These are phyloP conservation scores for Rhizodiscina lignyota DNA, from an alignment of 495 filamentous ascomycete genomes.

Conservation along the genomic window DNA sequence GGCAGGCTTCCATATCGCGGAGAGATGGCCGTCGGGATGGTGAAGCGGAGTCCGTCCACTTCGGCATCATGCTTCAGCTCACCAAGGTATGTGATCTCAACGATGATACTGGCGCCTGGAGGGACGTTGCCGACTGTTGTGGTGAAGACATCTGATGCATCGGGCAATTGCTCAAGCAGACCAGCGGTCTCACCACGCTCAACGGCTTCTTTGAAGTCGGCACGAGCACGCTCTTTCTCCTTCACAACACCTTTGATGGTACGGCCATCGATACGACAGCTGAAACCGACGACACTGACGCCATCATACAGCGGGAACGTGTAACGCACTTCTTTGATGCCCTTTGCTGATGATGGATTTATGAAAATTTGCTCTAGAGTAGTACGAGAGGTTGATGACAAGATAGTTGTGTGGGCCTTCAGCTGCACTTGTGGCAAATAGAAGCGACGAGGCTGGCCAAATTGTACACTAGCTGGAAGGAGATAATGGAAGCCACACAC, in stretches of 20 bases:
- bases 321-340: constrained; percentile 38
- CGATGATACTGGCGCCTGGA: constrained; percentile 29
- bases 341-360: constrained; percentile 28
- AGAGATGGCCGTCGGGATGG: constrained; percentile 42
- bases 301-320: constrained; percentile 54
- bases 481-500: constrained; percentile 13
- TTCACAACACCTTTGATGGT: constrained; percentile 42
- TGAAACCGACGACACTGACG: constrained; percentile 46
- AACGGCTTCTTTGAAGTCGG: constrained; percentile 36
- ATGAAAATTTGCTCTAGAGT: constrained; percentile 42
- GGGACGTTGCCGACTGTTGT: constrained; percentile 49
- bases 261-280: constrained; percentile 32
- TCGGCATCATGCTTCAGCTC: constrained; percentile 52
- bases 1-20: constrained; percentile 43
- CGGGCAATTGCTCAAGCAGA: constrained; percentile 39
- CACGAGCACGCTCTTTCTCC: constrained; percentile 37
- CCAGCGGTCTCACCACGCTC: constrained; percentile 40
- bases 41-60: constrained; percentile 45
- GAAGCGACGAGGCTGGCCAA: constrained; percentile 1
- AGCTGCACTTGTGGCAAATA: constrained; percentile 40
- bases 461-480: background rate
- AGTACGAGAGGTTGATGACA: constrained; percentile 38
- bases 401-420: constrained; percentile 33
- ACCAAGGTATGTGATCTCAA: constrained; percentile 46
- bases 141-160: constrained; percentile 45